These are phyloP conservation scores for Linum usitatissimum DNA, from an alignment of 345 rosid genomes.

Conservation along the genomic window DNA sequence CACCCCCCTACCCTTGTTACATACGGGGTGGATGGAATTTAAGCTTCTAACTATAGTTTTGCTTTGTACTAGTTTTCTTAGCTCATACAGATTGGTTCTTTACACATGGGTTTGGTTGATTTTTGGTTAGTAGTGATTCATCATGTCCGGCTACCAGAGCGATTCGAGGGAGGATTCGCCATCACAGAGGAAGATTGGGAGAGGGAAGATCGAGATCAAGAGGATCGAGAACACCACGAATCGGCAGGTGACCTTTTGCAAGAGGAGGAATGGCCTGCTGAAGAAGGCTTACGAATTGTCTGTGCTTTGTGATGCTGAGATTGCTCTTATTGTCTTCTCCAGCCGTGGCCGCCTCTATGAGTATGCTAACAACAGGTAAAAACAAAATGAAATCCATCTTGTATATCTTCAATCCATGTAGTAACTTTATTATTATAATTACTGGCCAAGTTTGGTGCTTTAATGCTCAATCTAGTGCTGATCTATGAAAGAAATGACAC, in stretches of 20 bases:
- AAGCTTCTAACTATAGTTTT: background rate
- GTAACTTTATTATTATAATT: too few relatives aligned
- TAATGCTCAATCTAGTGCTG: background rate
- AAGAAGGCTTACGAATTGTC: constrained; percentile 94
- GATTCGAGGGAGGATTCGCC: constrained; percentile 38
- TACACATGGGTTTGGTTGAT: background rate
- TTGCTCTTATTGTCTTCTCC: constrained; percentile 91
- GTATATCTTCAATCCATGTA: background rate
- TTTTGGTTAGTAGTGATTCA: background rate
- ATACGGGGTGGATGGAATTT: background rate
- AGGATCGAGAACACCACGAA: constrained; percentile 99
- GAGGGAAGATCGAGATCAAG: constrained; percentile 99
- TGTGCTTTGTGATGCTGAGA: constrained; percentile 80
- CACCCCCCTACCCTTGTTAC: background rate
- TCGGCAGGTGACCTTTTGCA: constrained; percentile 97
- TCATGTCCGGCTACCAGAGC: constrained; percentile 30
- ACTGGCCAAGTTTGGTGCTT: background rate
- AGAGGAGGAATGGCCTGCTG: constrained; percentile 86
- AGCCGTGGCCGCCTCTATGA: constrained; percentile 98
- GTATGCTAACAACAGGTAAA: constrained; percentile 87
- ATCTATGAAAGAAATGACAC: background rate
- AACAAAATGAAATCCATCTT: background rate
- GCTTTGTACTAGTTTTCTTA: background rate
- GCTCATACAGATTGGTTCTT: background rate
- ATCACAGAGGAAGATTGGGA: constrained; percentile 56